phyloP scores from a whole-genome alignment of 495 filamentous ascomycete genomes.

The Annulohypoxylon bovei region DNA sequence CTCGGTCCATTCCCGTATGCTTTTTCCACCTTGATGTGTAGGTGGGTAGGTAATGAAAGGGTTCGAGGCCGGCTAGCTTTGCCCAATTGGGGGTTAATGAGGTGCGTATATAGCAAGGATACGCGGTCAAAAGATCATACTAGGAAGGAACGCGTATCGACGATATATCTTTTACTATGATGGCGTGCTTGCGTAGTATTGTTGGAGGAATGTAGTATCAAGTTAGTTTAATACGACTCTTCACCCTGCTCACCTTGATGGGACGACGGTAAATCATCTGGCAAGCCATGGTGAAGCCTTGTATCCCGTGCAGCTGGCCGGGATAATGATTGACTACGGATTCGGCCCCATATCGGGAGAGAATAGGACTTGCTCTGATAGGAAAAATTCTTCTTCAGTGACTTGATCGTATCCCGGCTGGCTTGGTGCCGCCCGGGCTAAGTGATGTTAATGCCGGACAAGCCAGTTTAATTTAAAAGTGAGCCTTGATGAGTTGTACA shows the following conservation, averaged over 20 bases:
- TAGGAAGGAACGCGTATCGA: slow-evolving; percentile 25
- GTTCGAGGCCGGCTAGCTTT: slow-evolving; percentile 18
- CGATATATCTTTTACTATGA: slow-evolving; percentile 4
- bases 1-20: background rate
- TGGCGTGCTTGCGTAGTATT: slow-evolving; percentile 9
- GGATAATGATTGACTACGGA: slow-evolving; percentile 17
- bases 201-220: slow-evolving; percentile 4
- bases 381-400: slow-evolving; percentile 35
- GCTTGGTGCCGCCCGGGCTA: slow-evolving; percentile 20
- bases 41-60: background rate
- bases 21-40: slow-evolving; percentile 6
- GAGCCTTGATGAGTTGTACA: slow-evolving; percentile 20
- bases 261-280: slow-evolving; percentile 5
- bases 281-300: background rate
- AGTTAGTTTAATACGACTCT: slow-evolving; percentile 18
- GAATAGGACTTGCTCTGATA: slow-evolving; percentile 6
- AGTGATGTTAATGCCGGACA: slow-evolving; percentile 19
- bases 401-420: slow-evolving; percentile 27
- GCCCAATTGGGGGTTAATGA: slow-evolving; percentile 33
- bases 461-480: slow-evolving; percentile 34
- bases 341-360: slow-evolving; percentile 26
- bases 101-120: slow-evolving; percentile 31
- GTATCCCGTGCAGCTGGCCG: slow-evolving; percentile 5
- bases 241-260: background rate
- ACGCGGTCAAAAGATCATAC: slow-evolving; percentile 22